Base-by-base conservation (phyloP, 1,284 basidiomycete species). In the Tilletia caries region DNA sequence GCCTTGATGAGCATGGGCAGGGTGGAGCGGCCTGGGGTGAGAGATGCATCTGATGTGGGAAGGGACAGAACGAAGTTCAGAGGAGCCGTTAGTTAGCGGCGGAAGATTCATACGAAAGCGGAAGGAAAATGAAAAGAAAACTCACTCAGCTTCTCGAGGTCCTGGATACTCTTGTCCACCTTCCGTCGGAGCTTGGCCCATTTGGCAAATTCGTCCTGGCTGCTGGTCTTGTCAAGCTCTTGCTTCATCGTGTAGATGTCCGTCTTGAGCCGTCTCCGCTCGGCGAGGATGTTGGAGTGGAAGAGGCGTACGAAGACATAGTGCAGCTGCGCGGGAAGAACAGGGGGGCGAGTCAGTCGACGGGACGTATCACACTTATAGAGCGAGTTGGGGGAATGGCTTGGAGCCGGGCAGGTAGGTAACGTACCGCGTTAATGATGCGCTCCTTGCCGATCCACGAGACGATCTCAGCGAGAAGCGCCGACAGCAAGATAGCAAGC, bases 131-230 rank as follows among this genome's bases (percentile, higher is more conserved):
- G 3, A 33, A 46, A 29, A 18, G 33, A 43, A 66, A 2, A 75
- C 80, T 43, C 27, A 83, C 80, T 98, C 74, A 92, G 87, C 83
- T 90, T 91, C 85, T 98, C 95, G n/a, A 98, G 86, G 65, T 98
- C 93, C 34, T 89, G 88, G n/a, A 96, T 84, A 4, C 91, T 91
- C 84, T 96, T 97, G 85, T 99, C 96, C 41, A 97, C 89, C 75
- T 88, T 92, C 73, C 96, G 85, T 78, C 92, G 86, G 78, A 98
- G 85, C 85, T 94, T 95, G 58, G 95, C 95, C 96, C 96, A 98
- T 85, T 94, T 98, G 20, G 95, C 92, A 83, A 99, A 98, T 82
- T 98, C 91, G 82, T 98, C 95, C 83, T 98, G 95, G 15, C 93
- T 92, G 77, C 91, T 93, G 34, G 95, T 98, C 79, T 90, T 89